Percentiles rank a stretch among this genome's conserved stretches.
phyloP scores from a whole-genome alignment of 2,329 filamentous ascomycete species.

The Didymosphaeria variabile region DNA sequence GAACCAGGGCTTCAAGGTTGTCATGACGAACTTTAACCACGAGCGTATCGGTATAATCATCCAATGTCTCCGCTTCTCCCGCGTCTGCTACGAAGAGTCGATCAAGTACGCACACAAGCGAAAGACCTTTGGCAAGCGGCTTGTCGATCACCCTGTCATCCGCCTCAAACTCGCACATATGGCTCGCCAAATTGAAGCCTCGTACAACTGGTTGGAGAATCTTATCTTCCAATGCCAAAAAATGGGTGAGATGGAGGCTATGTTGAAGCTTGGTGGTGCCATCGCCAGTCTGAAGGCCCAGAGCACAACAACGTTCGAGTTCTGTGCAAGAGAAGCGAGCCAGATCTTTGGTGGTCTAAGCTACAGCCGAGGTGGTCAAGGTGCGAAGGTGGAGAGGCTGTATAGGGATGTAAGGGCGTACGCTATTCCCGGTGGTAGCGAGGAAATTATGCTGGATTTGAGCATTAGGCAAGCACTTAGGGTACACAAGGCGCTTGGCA shows the following conservation, averaged over 20 bases:
- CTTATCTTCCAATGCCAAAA: conserved; percentile 90
- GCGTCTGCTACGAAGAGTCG: conserved; percentile 96
- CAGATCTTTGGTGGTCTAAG: conserved; percentile 97
- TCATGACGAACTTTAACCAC: conserved; percentile 99
- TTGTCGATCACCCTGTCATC: conserved; percentile 97
- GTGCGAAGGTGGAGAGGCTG: conserved; percentile 91
- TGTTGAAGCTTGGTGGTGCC: conserved; percentile 92
- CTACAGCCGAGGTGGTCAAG: conserved; percentile 93
- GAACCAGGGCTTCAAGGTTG: conserved; percentile 97
- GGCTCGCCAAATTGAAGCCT: conserved; percentile 96
- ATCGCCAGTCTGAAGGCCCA: conserved; percentile 96
- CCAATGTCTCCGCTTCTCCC: conserved; percentile 92
- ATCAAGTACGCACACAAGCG: conserved; percentile 98
- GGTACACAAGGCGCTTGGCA: conserved; percentile 89
- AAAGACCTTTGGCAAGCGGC: conserved; percentile 92
- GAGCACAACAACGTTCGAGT: conserved; percentile 93
- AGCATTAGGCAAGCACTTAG: conserved; percentile 90
- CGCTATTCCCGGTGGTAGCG: conserved; percentile 89
- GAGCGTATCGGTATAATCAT: conserved; percentile 99
- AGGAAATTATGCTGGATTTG: conserved; percentile 98
- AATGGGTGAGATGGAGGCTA: conserved; percentile 95
- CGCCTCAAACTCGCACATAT: conserved; percentile 98
- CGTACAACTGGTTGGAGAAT: conserved; percentile 97
- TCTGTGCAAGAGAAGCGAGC: conserved; percentile 93
- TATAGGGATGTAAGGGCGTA: conserved; percentile 97